Base-by-base conservation (phyloP, 2,329 filamentous ascomycete species). In the Aspergillus sp. region DNA sequence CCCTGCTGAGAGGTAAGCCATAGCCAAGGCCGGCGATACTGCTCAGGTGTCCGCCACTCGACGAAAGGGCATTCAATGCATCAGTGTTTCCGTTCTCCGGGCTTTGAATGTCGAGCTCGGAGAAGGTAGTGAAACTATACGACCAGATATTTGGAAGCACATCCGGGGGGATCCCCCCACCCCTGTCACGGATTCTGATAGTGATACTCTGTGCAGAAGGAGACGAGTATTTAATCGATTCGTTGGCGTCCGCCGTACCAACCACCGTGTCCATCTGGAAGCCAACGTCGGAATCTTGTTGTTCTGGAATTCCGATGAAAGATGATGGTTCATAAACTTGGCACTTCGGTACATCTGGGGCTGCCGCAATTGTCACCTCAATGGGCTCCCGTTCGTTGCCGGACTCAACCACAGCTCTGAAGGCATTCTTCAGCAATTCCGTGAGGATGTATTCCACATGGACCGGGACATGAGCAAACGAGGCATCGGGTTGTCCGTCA, bases 401-500 rank as follows among this genome's bases (percentile, higher is more conserved):
- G 52, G 82, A 86, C 72, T 99, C 94, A 9, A 97, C 86, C 0
- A 90, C 95, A 3, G 94, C 93, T 41, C 94, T 85, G 76, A 97
- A 99, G 1, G 92, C 90, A 66, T 99, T 99, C 73, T 99, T 99
- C 53, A 99, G 81, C 1, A 99, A 81, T 72, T 99, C 94, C 0
- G 93, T 99, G 58, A 96, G 83, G 59, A 99, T 96, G 71, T 99
- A 99, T 73, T 97, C 93, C 20, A 99, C 82, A 71, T 99, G 94
- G 69, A 95, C 94, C 13, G 94, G 94, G 8, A 99, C 87, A 65
- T 95, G 94, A 17, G 93, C 91, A 66, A 99, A 95, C 0, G 85
- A 87, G n/a, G 92, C 90, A 47, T 88, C 86, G 0, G 88, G 86
- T 68, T 95, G 87, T 58, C 94, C 94, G 60, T 92, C 88, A 63